Evolutionary conservation across 2,329 filamentous ascomycete genomes (phyloP), one percentile per base, ranked within the genome.

Genomic region (Fusarium mangiferae): DNA sequence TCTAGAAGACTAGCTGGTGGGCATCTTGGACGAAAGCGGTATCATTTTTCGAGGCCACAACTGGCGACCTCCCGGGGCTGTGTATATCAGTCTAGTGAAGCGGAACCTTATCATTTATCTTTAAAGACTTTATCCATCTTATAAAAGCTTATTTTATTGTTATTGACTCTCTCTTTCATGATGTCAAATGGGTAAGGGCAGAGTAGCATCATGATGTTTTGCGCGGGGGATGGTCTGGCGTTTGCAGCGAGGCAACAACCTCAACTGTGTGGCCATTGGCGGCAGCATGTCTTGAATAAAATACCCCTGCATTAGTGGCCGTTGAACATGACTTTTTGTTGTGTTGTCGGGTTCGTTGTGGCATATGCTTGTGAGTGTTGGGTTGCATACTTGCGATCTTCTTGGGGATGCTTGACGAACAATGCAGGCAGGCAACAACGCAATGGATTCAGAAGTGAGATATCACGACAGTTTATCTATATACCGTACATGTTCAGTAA

Each of bases 21-120:
- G 52, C 68, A 62, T 38, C 36, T 46, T 63, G 13, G 52, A 63
- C 57, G 46, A 51, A 72, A 72, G 42, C 22, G 62, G 68, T 44
- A 68, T 62, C 51, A 72, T 72, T 54, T 41, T 72, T 67, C 69
- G 57, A 68, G 41, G 24, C 12, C 55, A 38, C 24, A 41, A 36
- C 55, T 62, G 68, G 44, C 45, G 57, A 62, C 46, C 36, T 57
- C 44, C 30, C 5, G 42, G 42, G 66, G 48, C 64, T 68, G 35
- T 54, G 38, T 59, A 60, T 28, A n/a, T 42, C 24, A 22, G 30
- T 48, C 15, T 20, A 44, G 26, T 36, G 18, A 30, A 38, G 14
- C 20, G 28, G 11, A 22, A 60, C 38, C 42, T 11, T 22, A 51
- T 51, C 20, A 51, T 28, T 12, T 28, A 49, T 35, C 46, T 38